Evolutionary conservation across 495 filamentous ascomycete species (phyloP), one percentile per base, ranked within the genome.

Genomic region (Xeromyces bisporus): DNA sequence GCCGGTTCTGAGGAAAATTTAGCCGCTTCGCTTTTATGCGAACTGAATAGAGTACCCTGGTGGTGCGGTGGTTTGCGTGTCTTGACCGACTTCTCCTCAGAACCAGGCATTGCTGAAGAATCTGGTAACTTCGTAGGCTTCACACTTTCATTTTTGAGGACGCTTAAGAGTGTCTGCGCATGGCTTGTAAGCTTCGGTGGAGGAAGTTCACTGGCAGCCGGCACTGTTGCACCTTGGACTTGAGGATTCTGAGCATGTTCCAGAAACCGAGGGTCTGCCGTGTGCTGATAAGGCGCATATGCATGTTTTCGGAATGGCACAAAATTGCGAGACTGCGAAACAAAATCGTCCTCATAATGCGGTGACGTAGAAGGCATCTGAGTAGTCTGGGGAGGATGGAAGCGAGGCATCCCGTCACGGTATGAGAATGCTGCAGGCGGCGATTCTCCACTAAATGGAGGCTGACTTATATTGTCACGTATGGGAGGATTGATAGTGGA

Each of bases 131-230:
- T 48, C 1, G 54, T 43, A 2, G 53, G 44, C 21, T 56, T 49
- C 12, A 50, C 34, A 18, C 50, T 41, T 3, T 54, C 50, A 26
- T 46, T 50, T 46, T 75, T 82, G 49, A 82, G 77, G 2, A 73
- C 61, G 43, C 66, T 73, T 26, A 83, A 50, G 4, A 83, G 47
- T 16, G 70, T 63, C 31, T 72, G 53, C 3, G 73, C 69, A 44
- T 83, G 77, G 23, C 56, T 64, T 6, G 55, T 77, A 23, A 83
- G 59, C 41, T 75, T 70, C 5, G 71, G 75, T 23, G 65, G 54
- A 7, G 67, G 71, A 15, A 71, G 42, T 29, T 69, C 65, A 43
- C 60, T 69, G 23, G 73, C 66, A 38, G 67, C 57, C 18, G 71
- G 68, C 26, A 70, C 53, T 28, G 50, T 46, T 16, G 64, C 51